phyloP scores from a whole-genome alignment of 2,329 filamentous ascomycete genomes.

The Bipolaris sorokiniana region DNA sequence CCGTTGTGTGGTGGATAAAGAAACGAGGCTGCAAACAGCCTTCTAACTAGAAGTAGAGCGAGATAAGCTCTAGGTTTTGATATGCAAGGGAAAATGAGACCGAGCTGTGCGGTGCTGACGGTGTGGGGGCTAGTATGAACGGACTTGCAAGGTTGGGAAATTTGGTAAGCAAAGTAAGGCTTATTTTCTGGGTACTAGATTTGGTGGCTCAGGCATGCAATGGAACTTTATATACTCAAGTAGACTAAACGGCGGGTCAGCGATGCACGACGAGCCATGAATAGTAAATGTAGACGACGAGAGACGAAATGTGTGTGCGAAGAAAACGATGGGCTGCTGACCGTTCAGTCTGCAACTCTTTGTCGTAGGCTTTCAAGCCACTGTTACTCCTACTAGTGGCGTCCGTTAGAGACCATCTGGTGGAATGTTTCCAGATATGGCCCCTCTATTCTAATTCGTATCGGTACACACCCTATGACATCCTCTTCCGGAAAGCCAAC shows the following conservation, averaged over 20 bases:
- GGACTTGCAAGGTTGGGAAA: not conserved
- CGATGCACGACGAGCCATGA: constrained; percentile 14
- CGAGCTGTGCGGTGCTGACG: constrained; percentile 3
- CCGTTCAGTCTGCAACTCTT: constrained; percentile 14
- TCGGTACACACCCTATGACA: not conserved
- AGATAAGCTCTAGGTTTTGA: not conserved
- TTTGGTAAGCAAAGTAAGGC: constrained; percentile 5
- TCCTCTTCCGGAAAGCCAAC: not conserved
- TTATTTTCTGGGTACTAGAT: constrained; percentile 5
- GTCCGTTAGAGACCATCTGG: constrained; percentile 19
- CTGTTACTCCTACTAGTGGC: constrained; percentile 34
- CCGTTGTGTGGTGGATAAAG: constrained; percentile 1
- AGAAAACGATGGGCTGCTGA: constrained; percentile 26
- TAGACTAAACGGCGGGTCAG: constrained; percentile 11
- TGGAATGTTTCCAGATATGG: constrained; percentile 3
- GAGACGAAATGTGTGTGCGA: not conserved
- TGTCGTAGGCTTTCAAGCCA: constrained; percentile 34
- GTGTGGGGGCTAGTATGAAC: not conserved
- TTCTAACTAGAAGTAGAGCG: constrained; percentile 1
- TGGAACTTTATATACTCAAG: constrained; percentile 32
- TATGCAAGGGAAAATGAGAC: constrained; percentile 1
- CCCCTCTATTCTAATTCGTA: not conserved
- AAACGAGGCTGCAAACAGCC: constrained; percentile 1
- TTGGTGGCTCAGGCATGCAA: constrained; percentile 1
- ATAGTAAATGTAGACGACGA: not conserved